These are phyloP conservation scores for Fusarium xylarioides DNA, from an alignment of 2,329 filamentous ascomycete genomes.

Conservation along the genomic window DNA sequence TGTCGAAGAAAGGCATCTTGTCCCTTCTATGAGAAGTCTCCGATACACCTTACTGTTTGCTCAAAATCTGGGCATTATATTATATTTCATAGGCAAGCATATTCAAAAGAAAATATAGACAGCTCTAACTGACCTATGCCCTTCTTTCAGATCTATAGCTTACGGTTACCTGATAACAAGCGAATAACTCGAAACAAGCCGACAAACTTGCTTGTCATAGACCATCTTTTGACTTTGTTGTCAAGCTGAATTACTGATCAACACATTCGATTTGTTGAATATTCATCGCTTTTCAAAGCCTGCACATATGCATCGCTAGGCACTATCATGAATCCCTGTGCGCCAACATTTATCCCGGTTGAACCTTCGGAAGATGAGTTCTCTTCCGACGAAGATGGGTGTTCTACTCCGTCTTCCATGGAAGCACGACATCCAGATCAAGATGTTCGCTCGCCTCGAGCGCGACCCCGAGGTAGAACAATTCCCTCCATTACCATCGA, in stretches of 20 bases:
- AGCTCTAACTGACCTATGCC: background rate
- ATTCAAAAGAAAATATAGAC: background rate
- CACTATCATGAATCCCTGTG: slow-evolving; percentile 43
- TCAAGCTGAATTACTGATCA: background rate
- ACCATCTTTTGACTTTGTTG: background rate
- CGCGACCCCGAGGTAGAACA: background rate
- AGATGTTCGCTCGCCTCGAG: background rate
- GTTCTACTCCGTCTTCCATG: background rate
- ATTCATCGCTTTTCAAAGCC: background rate
- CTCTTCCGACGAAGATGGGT: background rate
- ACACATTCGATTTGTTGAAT: background rate
- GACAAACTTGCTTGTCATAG: background rate
- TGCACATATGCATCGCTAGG: background rate
- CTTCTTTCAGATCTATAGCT: background rate
- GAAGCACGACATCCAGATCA: background rate
- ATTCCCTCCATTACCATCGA: slow-evolving; percentile 20
- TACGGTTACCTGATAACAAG: background rate
- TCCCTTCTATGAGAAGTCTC: background rate
- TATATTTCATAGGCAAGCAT: background rate
- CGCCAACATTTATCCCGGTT: slow-evolving; percentile 41
- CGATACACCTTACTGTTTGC: background rate
- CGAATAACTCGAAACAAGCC: background rate
- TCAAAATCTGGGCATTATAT: background rate
- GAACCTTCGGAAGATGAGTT: background rate
- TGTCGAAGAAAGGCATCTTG: background rate